Percentiles rank a stretch among this genome's conserved stretches.
phyloP scores from a whole-genome alignment of 148 eudicot genomes.

The Limonium bicolor region DNA sequence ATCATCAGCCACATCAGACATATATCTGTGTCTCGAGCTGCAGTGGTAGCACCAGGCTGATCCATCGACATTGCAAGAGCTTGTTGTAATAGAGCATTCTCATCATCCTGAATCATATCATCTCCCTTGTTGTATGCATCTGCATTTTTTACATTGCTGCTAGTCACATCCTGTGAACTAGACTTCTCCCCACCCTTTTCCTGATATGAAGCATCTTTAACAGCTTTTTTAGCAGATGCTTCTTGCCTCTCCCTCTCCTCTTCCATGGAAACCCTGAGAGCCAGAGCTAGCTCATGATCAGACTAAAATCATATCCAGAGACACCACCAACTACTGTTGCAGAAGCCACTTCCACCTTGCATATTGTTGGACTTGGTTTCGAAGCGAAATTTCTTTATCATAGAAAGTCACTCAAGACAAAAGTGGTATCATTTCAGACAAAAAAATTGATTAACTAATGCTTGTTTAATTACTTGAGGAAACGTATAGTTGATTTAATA shows the following conservation, averaged over 20 bases:
- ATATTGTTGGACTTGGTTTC: no score
- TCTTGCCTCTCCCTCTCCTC: constrained; percentile 99
- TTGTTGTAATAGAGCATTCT: constrained; percentile 82
- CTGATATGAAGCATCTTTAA: constrained; percentile 52
- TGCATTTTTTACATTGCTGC: constrained; percentile 47
- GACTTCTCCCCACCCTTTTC: constrained; percentile 55
- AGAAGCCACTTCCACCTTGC: constrained; percentile 89
- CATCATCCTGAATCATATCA: constrained; percentile 85
- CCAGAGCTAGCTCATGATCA: constrained; percentile 99
- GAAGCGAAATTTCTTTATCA: no score
- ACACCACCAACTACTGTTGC: constrained; percentile 91
- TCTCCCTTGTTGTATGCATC: constrained; percentile 47
- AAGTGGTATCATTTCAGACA: no score
- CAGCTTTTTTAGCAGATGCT: constrained; percentile 98
- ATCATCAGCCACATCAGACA: constrained; percentile 83
- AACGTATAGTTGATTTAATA: no score
- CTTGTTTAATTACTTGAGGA: no score
- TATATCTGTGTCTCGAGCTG: constrained; percentile 60
- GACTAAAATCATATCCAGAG: constrained; percentile 90
- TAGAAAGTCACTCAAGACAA: no score
- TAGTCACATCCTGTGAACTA: constrained; percentile 65
- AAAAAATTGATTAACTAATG: no score
- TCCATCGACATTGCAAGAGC: constrained; percentile 99
- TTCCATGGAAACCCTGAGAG: constrained; percentile 96
- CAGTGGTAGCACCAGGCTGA: constrained; percentile 53